Conservation (phyloP, 495 filamentous ascomycete genomes). For the Xylaria intraflava region DNA sequence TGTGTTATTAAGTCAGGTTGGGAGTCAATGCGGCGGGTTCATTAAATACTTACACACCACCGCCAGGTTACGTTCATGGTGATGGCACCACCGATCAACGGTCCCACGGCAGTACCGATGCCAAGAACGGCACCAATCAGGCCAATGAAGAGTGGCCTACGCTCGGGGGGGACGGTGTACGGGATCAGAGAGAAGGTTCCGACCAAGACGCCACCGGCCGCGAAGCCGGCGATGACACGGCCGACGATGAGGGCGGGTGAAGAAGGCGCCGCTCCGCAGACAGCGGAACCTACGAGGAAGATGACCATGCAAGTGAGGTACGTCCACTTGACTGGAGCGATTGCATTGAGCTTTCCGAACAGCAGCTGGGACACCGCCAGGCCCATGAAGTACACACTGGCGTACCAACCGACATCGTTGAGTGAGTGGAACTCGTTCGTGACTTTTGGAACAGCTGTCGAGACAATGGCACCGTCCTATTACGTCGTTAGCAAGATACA, state of each 20-base stretch:
- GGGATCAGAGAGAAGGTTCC: constrained; percentile 38
- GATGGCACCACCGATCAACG: constrained; percentile 40
- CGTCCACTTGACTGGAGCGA: constrained; percentile 24
- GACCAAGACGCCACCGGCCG: constrained; percentile 44
- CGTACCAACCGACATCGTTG: constrained; percentile 33
- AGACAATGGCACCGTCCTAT: constrained; percentile 19
- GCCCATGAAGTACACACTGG: constrained; percentile 32
- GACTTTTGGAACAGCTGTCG: constrained; percentile 26
- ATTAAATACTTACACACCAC: no score
- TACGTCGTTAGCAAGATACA: no score
- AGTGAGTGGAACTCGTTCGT: constrained; percentile 26
- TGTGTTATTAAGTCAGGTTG: neutral
- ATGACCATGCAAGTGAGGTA: constrained; percentile 28
- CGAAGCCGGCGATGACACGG: constrained; percentile 32
- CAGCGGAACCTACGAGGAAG: constrained; percentile 45
- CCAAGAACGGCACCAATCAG: constrained; percentile 18
- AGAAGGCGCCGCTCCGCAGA: constrained; percentile 46
- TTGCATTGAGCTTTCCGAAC: constrained; percentile 36
- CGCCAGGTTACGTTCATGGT: constrained; percentile 42
- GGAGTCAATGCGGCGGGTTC: no score
- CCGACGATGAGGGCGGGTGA: constrained; percentile 47
- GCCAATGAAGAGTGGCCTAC: constrained; percentile 40
- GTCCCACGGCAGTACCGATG: neutral
- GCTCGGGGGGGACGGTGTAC: constrained; percentile 27
- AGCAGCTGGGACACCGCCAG: constrained; percentile 33